Percentiles rank a stretch among this genome's conserved stretches.
Evolutionary conservation across 768 basidiomycete genomes (phyloP).

Genomic region (Panellus pusillus): DNA sequence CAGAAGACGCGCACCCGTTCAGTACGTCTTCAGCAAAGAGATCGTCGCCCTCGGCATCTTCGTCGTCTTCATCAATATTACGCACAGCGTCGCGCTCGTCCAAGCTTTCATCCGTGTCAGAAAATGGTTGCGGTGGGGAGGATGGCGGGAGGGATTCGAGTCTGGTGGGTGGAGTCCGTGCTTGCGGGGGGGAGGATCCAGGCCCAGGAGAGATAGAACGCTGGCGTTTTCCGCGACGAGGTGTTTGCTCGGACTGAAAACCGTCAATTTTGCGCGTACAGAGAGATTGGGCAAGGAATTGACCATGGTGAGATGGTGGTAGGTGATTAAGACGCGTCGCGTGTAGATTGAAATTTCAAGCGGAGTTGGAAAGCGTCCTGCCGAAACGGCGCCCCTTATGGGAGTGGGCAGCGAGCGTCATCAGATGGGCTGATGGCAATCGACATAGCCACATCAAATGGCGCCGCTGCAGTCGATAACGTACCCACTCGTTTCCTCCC

Average conservation of each 20-base stretch:
- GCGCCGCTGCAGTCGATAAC: too few species aligned
- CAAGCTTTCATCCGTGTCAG: conserved; percentile 81
- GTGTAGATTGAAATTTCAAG: not conserved
- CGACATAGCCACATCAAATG: too few species aligned
- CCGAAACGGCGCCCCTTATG: too few species aligned
- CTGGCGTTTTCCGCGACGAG: conserved; percentile 63
- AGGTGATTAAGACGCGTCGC: conserved; percentile 9
- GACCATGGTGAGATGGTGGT: conserved; percentile 11
- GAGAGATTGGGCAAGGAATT: not conserved
- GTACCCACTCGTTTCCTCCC: too few species aligned
- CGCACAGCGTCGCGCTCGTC: conserved; percentile 68
- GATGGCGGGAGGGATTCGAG: conserved; percentile 82
- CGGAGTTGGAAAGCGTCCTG: not conserved
- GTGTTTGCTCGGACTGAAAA: conserved; percentile 38
- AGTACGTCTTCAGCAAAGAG: conserved; percentile 76
- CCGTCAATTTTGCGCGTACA: conserved; percentile 19
- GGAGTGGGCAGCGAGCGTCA: too few species aligned
- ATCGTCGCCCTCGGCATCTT: conserved; percentile 88
- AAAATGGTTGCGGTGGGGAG: conserved; percentile 80
- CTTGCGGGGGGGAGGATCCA: conserved; percentile 49
- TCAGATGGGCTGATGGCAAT: too few species aligned
- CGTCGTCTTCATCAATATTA: conserved; percentile 65
- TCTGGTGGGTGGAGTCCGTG: conserved; percentile 47
- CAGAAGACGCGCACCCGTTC: conserved; percentile 54
- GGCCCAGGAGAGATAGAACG: conserved; percentile 54